Evolutionary conservation across 2,329 filamentous ascomycete genomes (phyloP), one percentile per base, ranked within the genome.

Genomic region (Botryotinia globosa): DNA sequence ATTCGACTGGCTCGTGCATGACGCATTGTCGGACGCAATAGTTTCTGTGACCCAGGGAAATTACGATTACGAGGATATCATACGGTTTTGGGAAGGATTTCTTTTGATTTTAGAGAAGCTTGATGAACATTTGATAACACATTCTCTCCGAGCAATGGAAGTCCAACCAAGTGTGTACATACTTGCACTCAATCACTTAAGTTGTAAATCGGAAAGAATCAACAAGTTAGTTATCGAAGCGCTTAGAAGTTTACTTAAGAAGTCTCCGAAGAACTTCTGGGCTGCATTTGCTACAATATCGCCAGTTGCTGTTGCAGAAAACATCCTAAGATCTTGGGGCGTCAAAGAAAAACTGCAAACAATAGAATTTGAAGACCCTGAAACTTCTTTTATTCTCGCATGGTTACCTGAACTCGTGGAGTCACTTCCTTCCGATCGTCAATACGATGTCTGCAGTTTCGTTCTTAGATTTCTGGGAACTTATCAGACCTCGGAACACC

Each of bases 1-100:
- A 76, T 98, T 97, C 80, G 92, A 97, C 61, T 97, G 92, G 91
- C 92, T 93, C 18, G 89, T 98, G 58, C 90, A 90, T 75, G 91
- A 92, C 74, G 90, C 91, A 48, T 85, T 98, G 29, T 84, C 90
- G 54, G 85, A 87, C 72, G 90, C 90, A 12, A 89, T 97, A 73
- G 83, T 87, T 67, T 85, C 87, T 42, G 89, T 91, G 2, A 87
- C 88, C 3, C 73, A 86, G 85, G 71, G 87, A 87, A 34, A 81
- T 85, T 25, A 85, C 85, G 75, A 76, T 83, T 82, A 69, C 78
- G 82, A 63, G 78, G 82, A 85, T 67, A 87, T 97, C 6, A 86
- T 91, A 76, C 86, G 87, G 44, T 94, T 97, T 77, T 98, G 95
- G 95, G 85, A 88, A 77, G 94, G 91, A 0, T 88, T 94, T 75